A percentile compares a stretch with the other conserved stretches of the same genome.
Evolutionary conservation across 495 filamentous ascomycete species (phyloP).

Genomic region (Penicillium lagena): DNA sequence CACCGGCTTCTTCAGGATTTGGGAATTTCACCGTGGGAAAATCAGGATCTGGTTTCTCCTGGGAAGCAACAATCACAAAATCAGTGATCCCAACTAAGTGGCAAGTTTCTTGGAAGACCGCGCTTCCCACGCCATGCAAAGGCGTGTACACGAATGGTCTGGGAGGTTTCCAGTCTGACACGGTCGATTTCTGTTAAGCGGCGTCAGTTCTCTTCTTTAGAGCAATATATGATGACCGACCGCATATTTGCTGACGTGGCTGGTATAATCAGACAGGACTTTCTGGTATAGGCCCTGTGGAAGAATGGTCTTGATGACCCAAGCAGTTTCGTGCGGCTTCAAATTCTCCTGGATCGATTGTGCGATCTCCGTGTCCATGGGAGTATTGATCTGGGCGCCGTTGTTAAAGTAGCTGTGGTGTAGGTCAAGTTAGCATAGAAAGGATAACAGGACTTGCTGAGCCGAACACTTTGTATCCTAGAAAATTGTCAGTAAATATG

Average conservation of each 20-base stretch:
- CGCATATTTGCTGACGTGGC: slow-evolving; percentile 31
- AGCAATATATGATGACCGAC: slow-evolving; percentile 14
- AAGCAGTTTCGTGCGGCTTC: slow-evolving; percentile 41
- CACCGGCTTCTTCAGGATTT: slow-evolving; percentile 66
- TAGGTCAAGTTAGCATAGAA: slow-evolving; percentile 7
- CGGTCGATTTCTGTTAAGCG: slow-evolving; percentile 27
- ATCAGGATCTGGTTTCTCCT: slow-evolving; percentile 56
- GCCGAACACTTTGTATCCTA: slow-evolving; percentile 61
- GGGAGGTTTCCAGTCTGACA: slow-evolving; percentile 19
- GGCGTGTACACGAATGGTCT: slow-evolving; percentile 60
- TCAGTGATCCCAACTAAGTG: slow-evolving; percentile 38
- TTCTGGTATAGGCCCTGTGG: slow-evolving; percentile 18
- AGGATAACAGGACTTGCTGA: background rate
- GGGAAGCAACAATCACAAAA: slow-evolving; percentile 40
- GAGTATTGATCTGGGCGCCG: slow-evolving; percentile 65
- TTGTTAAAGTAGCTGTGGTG: slow-evolving; percentile 52
- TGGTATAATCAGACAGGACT: slow-evolving; percentile 38
- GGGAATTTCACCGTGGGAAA: slow-evolving; percentile 68
- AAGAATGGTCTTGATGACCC: slow-evolving; percentile 32
- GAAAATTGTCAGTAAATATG: slow-evolving; percentile 4
- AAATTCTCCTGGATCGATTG: slow-evolving; percentile 52
- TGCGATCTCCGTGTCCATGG: slow-evolving; percentile 56
- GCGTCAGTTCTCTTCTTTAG: slow-evolving; percentile 5
- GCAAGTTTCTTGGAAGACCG: slow-evolving; percentile 40
- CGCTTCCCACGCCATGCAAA: slow-evolving; percentile 59